A percentile compares a stretch with the other conserved stretches of the same genome.
Conservation (phyloP, 768 basidiomycete genomes). For the Suillus alpinus region DNA sequence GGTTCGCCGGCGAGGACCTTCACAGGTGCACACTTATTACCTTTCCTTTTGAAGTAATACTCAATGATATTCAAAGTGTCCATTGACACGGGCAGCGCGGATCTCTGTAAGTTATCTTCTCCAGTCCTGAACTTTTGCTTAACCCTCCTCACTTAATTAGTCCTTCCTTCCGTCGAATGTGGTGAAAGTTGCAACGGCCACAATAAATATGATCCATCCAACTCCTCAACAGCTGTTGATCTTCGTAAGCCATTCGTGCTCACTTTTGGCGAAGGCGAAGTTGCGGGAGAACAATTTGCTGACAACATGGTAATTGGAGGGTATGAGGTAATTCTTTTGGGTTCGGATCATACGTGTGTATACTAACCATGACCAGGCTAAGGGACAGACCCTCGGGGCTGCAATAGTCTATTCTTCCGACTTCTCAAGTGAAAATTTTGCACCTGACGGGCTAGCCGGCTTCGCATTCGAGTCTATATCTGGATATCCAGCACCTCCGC, state of each 20-base stretch:
- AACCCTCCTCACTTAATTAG: conserved; percentile 40
- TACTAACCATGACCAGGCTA: conserved; percentile 24
- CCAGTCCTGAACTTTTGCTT: too few relatives aligned
- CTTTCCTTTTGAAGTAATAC: neutral
- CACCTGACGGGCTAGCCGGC: conserved; percentile 42
- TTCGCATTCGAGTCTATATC: conserved; percentile 42
- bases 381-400: conserved; percentile 41
- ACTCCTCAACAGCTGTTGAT: conserved; percentile 33
- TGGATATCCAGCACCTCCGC: conserved; percentile 30
- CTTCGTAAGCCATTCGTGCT: conserved; percentile 30
- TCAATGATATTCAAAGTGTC: conserved; percentile 31
- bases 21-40: conserved; percentile 31
- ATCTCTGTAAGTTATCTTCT: conserved; percentile 27
- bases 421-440: conserved; percentile 24
- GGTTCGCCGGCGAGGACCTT: conserved; percentile 46
- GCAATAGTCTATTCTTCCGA: conserved; percentile 37
- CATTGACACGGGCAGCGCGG: conserved; percentile 51
- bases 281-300: conserved; percentile 37
- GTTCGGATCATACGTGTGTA: neutral
- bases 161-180: conserved; percentile 37
- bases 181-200: conserved; percentile 29
- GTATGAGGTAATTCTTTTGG: conserved; percentile 25
- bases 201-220: conserved; percentile 25
- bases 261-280: conserved; percentile 36
- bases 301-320: conserved; percentile 44